phyloP scores from a whole-genome alignment of 495 filamentous ascomycete genomes.

The Penicillium fimorum region DNA sequence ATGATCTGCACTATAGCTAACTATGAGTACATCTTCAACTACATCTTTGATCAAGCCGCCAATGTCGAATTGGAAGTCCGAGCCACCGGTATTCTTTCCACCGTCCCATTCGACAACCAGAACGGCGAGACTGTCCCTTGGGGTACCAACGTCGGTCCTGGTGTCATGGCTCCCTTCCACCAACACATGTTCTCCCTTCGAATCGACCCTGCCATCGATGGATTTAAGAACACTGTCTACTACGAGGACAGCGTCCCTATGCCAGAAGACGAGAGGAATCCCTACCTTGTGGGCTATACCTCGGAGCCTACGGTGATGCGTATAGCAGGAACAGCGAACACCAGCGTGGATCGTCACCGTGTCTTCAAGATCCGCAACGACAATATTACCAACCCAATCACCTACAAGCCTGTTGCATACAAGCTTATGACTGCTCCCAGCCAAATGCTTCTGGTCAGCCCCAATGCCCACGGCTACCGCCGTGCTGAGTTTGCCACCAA shows the following conservation, averaged over 20 bases:
- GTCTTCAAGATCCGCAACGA: conserved; percentile 81
- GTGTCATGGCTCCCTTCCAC: conserved; percentile 75
- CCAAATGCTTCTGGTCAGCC: conserved; percentile 76
- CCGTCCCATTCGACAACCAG: conserved; percentile 68
- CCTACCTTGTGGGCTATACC: conserved; percentile 74
- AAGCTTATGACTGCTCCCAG: conserved; percentile 73
- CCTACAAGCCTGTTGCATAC: conserved; percentile 73
- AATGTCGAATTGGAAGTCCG: conserved; percentile 78
- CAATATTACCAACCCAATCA: conserved; percentile 63
- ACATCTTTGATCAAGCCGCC: conserved; percentile 81
- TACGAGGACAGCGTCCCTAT: conserved; percentile 72
- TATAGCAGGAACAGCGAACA: conserved; percentile 61
- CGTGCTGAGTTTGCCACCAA: conserved; percentile 82
- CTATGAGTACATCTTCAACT: conserved; percentile 84
- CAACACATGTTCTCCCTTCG: conserved; percentile 91
- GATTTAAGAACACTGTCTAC: conserved; percentile 65
- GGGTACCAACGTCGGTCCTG: conserved; percentile 85
- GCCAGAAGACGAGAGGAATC: conserved; percentile 72
- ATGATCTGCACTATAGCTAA: conserved; percentile 78
- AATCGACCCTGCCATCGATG: conserved; percentile 79
- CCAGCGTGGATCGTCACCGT: conserved; percentile 61
- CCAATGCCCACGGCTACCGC: conserved; percentile 63
- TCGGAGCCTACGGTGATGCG: conserved; percentile 59
- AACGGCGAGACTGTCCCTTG: conserved; percentile 61
- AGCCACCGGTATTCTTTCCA: conserved; percentile 84